Conservation (phyloP, 768 basidiomycete genomes). For the Calocera cornea region DNA sequence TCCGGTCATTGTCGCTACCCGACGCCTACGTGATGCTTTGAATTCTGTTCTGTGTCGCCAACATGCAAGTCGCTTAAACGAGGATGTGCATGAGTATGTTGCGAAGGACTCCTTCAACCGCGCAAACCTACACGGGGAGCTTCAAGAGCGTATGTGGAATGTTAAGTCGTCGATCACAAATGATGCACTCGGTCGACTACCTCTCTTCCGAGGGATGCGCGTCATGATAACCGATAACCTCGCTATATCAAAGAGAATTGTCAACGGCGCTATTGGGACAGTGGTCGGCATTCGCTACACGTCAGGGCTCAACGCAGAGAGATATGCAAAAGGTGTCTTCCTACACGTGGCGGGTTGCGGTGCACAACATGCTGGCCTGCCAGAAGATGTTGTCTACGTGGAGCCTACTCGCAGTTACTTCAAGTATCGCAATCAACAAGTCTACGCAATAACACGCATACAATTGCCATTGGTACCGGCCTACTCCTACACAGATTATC, state of each 20-base stretch:
- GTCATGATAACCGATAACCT: slow-evolving; percentile 7
- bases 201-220: slow-evolving; percentile 2
- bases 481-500: slow-evolving; percentile 10
- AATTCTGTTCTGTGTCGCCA: too few species aligned
- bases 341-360: not conserved
- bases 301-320: not conserved
- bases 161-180: not conserved
- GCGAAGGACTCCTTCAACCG: not conserved
- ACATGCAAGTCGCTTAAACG: too few species aligned
- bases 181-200: not conserved
- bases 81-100: too few species aligned
- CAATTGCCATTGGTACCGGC: slow-evolving; percentile 9
- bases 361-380: not conserved
- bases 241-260: not conserved
- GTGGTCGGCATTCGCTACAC: not conserved
- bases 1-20: too few species aligned
- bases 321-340: not conserved
- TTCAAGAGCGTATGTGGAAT: not conserved
- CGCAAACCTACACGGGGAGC: not conserved
- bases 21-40: too few species aligned
- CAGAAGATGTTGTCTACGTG: not conserved
- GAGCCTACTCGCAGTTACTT: not conserved
- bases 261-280: slow-evolving; percentile 1
- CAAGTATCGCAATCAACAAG: not conserved
- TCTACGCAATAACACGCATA: not conserved